Conservation (phyloP, 257 asterid species). For the Capsicum baccatum region DNA sequence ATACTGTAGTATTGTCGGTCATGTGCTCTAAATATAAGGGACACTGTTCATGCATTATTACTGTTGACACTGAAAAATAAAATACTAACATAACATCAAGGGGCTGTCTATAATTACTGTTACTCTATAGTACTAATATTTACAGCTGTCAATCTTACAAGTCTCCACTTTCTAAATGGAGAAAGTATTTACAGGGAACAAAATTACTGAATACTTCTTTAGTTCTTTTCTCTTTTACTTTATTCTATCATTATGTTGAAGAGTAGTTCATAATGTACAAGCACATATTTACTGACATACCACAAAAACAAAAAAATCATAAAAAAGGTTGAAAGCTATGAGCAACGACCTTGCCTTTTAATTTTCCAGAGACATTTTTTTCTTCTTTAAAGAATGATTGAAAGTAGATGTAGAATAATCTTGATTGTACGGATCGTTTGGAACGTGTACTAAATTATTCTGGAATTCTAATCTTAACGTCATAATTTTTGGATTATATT, state of each 20-base stretch:
- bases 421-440: constrained; percentile 13
- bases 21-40: constrained; percentile 37
- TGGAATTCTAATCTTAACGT: not conserved
- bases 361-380: not conserved
- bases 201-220: constrained; percentile 3
- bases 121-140: constrained; percentile 2
- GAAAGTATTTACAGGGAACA: not conserved
- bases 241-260: not conserved
- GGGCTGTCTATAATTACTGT: not conserved
- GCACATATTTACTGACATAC: not conserved
- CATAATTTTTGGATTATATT: not conserved
- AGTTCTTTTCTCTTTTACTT: not conserved
- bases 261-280: not conserved
- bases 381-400: constrained; percentile 27
- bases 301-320: not conserved
- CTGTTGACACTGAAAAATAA: constrained; percentile 12
- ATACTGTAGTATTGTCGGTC: constrained; percentile 53
- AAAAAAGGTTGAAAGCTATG: not conserved
- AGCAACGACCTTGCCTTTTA: not conserved
- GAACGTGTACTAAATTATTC: not conserved
- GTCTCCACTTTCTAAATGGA: constrained; percentile 1
- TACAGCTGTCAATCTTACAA: constrained; percentile 16
- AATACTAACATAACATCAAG: not conserved
- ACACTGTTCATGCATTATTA: constrained; percentile 26
- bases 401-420: not conserved